Conservation (phyloP, 805 yeast genomes). For the Candida ovalis region DNA sequence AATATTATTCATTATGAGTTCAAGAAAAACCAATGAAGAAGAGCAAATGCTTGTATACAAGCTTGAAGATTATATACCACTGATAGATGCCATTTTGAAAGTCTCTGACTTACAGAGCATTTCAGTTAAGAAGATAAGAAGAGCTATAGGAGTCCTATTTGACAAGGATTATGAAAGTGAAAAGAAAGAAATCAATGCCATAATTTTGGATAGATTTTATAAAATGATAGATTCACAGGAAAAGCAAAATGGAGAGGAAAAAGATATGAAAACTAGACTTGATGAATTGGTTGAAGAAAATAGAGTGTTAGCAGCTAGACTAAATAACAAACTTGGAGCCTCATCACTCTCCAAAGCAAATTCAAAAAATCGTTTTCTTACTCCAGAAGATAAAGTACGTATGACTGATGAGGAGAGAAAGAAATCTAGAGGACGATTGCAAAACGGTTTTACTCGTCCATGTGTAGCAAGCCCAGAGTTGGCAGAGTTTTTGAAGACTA, state of each 20-base stretch:
- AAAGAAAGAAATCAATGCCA: conserved; percentile 54
- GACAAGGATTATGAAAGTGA: conserved; percentile 46
- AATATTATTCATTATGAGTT: no score
- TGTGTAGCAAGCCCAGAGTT: conserved; percentile 49
- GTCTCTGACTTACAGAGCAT: conserved; percentile 68
- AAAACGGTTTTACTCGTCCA: conserved; percentile 38
- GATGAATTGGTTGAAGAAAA: conserved; percentile 45
- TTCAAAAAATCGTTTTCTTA: background rate
- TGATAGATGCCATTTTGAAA: conserved; percentile 69
- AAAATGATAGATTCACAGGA: conserved; percentile 39
- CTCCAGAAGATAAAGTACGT: background rate
- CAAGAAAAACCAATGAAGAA: background rate
- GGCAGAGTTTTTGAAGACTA: conserved; percentile 42
- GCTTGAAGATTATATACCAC: conserved; percentile 44
- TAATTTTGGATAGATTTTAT: conserved; percentile 57
- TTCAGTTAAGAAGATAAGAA: conserved; percentile 66
- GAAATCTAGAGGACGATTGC: conserved; percentile 31
- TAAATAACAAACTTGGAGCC: conserved; percentile 26
- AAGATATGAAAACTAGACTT: conserved; percentile 18
- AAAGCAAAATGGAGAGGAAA: conserved; percentile 14
- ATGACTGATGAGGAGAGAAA: conserved; percentile 4
- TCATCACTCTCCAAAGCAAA: conserved; percentile 16
- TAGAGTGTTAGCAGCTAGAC: conserved; percentile 35
- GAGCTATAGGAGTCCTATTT: conserved; percentile 69
- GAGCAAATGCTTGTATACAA: conserved; percentile 3